Evolutionary conservation across 352 stramenopile genomes (phyloP), one percentile per base, ranked within the genome.

Genomic region (Pythium brachiatum): DNA sequence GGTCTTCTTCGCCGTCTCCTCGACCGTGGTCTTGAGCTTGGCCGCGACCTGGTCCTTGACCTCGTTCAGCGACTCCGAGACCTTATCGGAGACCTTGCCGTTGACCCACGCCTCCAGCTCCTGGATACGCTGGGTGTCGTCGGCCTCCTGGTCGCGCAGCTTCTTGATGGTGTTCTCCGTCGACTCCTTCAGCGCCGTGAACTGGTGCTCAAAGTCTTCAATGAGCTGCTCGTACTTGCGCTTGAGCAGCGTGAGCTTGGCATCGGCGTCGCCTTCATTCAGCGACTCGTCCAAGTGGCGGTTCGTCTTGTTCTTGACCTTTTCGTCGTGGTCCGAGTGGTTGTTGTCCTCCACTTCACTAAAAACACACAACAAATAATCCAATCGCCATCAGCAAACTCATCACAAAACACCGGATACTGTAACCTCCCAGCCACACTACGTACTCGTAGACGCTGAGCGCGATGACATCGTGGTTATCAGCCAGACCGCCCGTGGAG

Each of bases 171-270:
- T 90, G 71, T 89, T 94, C 36, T 85, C 76, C 20, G 81, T 94
- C 25, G 79, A 89, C 67, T 94, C 85, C 58, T 94, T 89, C 20
- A 94, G 65, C 20, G 85, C 79, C 66, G 81, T 89, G 61, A 93
- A 88, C 68, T 94, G 70, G 58, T 92, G 86, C 62, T 94, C 85
- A 59, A 94, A 94, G 31, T 94, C 83, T 62, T 94, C 85, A 7
- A 92, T 66, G 53, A 94, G 68, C 66, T 89, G 82, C 70, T 75
- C 60, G 70, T 92, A 94, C 70, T 89, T 90, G 54, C 75, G 78
- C 69, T 91, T 90, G 25, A 94, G 67, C 34, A 86, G 38, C 26
- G 78, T 78, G 43, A 92, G 64, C 62, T 87, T 89, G 50, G 78
- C 73, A 12, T 86, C 78, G 15, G 78, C 78, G 64, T 78, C 81